Conservation (phyloP, 106 monocot species). For the Narthecium ossifragum region DNA sequence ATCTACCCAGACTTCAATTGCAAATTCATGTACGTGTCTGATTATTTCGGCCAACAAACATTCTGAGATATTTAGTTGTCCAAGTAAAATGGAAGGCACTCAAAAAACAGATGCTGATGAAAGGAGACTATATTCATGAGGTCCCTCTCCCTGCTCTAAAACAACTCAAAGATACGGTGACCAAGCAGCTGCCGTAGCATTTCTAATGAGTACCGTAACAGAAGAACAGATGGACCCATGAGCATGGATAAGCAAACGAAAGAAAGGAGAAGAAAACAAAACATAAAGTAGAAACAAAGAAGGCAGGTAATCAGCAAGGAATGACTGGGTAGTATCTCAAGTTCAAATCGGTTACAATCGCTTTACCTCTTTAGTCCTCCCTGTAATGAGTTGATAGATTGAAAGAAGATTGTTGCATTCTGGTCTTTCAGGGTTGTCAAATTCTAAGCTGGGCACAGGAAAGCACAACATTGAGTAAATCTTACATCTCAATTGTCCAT, state of each 20-base stretch:
- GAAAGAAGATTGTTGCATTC: slow-evolving; percentile 96
- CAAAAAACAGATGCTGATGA: no score
- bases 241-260: neutral
- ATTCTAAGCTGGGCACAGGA: slow-evolving; percentile 68
- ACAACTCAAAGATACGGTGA: no score
- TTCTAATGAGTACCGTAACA: no score
- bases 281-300: slow-evolving; percentile 5
- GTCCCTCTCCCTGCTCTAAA: no score
- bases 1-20: neutral
- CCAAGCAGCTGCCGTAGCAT: no score
- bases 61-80: no score
- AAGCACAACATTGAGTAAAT: neutral
- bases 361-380: slow-evolving; percentile 71
- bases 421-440: slow-evolving; percentile 91
- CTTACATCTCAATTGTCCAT: no score
- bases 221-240: no score
- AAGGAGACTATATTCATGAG: no score
- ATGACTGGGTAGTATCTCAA: neutral
- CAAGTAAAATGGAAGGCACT: no score
- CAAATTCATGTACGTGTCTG: neutral
- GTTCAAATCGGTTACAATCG: neutral
- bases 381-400: slow-evolving; percentile 81
- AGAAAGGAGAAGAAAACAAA: neutral
- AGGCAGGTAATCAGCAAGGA: neutral
- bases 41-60: no score